Percentiles rank a stretch among this genome's conserved stretches.
Evolutionary conservation across 331 rosid genomes (phyloP).

Genomic region (Arachis monticola): DNA sequence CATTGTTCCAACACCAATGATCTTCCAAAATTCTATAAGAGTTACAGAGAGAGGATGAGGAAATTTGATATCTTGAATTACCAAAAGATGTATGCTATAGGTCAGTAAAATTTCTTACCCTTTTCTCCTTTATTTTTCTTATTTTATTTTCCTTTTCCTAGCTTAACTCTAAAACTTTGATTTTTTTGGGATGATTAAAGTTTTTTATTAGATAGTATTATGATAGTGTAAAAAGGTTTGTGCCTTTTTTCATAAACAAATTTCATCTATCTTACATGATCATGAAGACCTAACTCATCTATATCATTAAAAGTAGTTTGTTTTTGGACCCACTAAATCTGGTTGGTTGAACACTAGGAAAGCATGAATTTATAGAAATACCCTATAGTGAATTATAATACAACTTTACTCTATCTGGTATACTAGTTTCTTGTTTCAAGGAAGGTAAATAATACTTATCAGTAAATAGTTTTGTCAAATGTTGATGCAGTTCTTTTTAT

Average conservation of each 20-base stretch:
- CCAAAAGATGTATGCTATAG: slow-evolving; percentile 95
- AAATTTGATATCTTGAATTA: slow-evolving; percentile 93
- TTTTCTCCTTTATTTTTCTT: not conserved
- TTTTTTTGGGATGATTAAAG: not conserved
- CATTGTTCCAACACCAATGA: slow-evolving; percentile 58
- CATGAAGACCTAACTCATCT: slow-evolving; percentile 48
- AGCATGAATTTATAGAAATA: slow-evolving; percentile 41
- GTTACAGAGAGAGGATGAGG: slow-evolving; percentile 87
- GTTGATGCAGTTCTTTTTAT: not conserved
- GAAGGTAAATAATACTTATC: not conserved
- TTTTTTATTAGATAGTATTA: no score
- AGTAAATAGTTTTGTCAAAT: not conserved
- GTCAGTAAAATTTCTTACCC: slow-evolving; percentile 54
- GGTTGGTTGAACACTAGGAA: slow-evolving; percentile 49
- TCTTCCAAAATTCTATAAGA: slow-evolving; percentile 82
- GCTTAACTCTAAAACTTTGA: not conserved
- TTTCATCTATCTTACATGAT: slow-evolving; percentile 37
- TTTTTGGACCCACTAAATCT: slow-evolving; percentile 54
- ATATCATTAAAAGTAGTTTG: slow-evolving; percentile 18
- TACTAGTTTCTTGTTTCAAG: not conserved
- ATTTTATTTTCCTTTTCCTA: not conserved
- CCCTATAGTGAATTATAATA: slow-evolving; percentile 28
- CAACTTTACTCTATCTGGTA: not conserved
- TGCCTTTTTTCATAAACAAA: slow-evolving; percentile 32
- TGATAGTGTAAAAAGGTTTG: not conserved